Evolutionary conservation across 768 basidiomycete species (phyloP), one percentile per base, ranked within the genome.

Genomic region (Phanerochaete sordida): DNA sequence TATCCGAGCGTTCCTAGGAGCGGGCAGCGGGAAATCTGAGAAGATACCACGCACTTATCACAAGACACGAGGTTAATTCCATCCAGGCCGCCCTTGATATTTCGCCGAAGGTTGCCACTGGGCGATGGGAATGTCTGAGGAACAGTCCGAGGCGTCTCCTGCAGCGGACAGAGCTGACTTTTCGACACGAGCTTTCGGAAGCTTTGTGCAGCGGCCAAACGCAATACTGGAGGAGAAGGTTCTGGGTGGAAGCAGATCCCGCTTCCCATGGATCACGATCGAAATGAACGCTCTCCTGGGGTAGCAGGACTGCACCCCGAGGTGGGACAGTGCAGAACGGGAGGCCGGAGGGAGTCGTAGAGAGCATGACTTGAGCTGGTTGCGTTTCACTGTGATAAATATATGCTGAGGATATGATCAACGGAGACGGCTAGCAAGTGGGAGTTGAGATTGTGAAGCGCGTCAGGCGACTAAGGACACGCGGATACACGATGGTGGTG

Each of bases 241-340:
- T 54, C 53, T 16, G 16, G 23, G 26, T 21, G 21, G 53, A 54
- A 43, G 53, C n/a, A 39, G 35, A 37, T 54, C 37, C 33, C 33
- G 53, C n/a, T 43, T 54, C 53, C 35, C 33, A 54, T 54, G 37
- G 23, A 39, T 43, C 53, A 54, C 28, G 53, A 54, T 54, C 53
- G 53, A 39, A 26, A 39, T 39, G 53, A 54, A 43, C 50, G 31
- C 50, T n/a, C 15, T 28, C 50, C 1, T 28, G 23, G 50, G 23
- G 31, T n/a, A n/a, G n/a, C n/a, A n/a, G n/a, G n/a, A n/a, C n/a
- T n/a, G n/a, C n/a, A n/a, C n/a, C n/a, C n/a, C n/a, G n/a, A n/a
- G n/a, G n/a, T n/a, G n/a, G n/a, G n/a, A n/a, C n/a, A n/a, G n/a
- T n/a, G n/a, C n/a, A n/a, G n/a, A n/a, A n/a, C n/a, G n/a, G n/a